These are phyloP conservation scores for Arctium minus DNA, from an alignment of 129 eudicot genomes.

Conservation along the genomic window DNA sequence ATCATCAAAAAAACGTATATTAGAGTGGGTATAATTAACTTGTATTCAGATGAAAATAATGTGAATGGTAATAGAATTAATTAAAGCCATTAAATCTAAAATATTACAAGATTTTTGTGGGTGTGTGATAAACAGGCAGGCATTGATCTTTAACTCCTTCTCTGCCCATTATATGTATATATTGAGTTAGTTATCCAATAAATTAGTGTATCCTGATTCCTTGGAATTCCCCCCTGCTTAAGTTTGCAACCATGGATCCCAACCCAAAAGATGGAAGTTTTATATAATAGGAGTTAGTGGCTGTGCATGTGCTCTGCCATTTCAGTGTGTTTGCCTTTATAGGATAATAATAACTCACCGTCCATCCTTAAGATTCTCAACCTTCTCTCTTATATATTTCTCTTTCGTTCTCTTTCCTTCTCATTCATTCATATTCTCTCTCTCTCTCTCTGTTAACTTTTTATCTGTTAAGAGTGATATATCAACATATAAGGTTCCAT, in stretches of 20 bases:
- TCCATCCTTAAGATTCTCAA: constrained; percentile 40
- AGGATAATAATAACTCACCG: constrained; percentile 60
- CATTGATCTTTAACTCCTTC: not conserved
- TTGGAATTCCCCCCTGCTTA: constrained; percentile 38
- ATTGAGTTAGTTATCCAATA: not conserved
- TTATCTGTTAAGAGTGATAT: not conserved
- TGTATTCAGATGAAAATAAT: not conserved
- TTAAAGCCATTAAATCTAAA: constrained; percentile 2
- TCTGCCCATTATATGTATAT: not conserved
- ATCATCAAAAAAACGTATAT: not conserved
- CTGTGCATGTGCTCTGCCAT: constrained; percentile 81
- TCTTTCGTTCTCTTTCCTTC: constrained; percentile 11
- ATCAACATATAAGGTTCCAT: constrained; percentile 20
- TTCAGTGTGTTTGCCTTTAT: constrained; percentile 52
- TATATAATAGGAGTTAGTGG: constrained; percentile 43
- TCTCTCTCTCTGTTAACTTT: constrained; percentile 1
- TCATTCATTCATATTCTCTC: constrained; percentile 6
- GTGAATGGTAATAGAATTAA: not conserved
- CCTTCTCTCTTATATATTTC: constrained; percentile 34
- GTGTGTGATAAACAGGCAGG: not conserved
- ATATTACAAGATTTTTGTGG: not conserved
- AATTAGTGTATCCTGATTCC: constrained; percentile 22
- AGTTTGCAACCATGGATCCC: constrained; percentile 16
- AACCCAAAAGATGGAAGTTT: constrained; percentile 18
- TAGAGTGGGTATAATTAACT: not conserved